A percentile compares a stretch with the other conserved stretches of the same genome.
Conservation (phyloP, 306 rosid species). For the Bauhinia variegata region DNA sequence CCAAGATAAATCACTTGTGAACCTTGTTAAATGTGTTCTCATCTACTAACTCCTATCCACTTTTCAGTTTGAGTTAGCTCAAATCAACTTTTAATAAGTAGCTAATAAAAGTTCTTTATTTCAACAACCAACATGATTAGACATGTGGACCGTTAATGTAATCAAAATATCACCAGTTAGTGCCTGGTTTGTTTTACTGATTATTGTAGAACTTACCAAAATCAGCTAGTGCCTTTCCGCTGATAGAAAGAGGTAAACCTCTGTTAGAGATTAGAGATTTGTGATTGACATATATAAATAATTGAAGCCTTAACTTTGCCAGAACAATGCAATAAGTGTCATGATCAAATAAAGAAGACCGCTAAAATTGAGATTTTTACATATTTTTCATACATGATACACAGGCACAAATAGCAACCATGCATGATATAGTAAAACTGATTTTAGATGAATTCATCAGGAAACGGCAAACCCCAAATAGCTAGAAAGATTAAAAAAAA, state of each 20-base stretch:
- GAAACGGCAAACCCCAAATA: conserved; percentile 23
- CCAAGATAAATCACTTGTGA: conserved; percentile 33
- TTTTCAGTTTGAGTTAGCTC: conserved; percentile 44
- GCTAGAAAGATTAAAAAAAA: too few relatives aligned
- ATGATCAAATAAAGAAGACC: neutral
- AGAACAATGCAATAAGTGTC: neutral
- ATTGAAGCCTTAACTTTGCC: conserved; percentile 9
- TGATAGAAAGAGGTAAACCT: neutral
- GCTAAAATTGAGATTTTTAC: conserved; percentile 29
- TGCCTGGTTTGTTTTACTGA: conserved; percentile 32
- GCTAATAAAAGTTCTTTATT: conserved; percentile 59
- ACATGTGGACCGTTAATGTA: conserved; percentile 68
- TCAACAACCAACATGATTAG: conserved; percentile 94
- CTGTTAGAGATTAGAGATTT: too few relatives aligned
- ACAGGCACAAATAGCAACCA: neutral
- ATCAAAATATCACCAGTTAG: conserved; percentile 38
- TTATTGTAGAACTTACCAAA: conserved; percentile 31
- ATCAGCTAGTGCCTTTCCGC: conserved; percentile 27
- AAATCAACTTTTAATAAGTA: conserved; percentile 52
- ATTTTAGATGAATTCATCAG: conserved; percentile 20
- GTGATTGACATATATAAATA: conserved; percentile 31
- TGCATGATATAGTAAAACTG: conserved; percentile 37
- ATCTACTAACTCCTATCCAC: neutral
- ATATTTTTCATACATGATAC: conserved; percentile 26
- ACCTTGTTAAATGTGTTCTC: conserved; percentile 41